phyloP scores from a whole-genome alignment of 129 eudicot genomes.

The Centaurea solstitialis region DNA sequence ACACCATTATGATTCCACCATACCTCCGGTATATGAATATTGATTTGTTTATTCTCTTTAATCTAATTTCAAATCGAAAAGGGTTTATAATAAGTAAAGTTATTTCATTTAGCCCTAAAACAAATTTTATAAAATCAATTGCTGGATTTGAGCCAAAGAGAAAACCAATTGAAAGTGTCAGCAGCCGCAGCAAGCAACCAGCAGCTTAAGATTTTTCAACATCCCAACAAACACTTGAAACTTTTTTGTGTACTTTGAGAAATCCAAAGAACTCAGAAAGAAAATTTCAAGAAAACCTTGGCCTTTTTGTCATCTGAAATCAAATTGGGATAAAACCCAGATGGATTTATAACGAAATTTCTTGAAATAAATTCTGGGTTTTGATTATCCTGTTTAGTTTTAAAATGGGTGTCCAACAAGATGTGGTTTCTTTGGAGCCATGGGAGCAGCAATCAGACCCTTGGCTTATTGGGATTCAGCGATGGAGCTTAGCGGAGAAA shows the following conservation, averaged over 20 bases:
- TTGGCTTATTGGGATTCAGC: slow-evolving; percentile 36
- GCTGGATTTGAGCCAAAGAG: neutral
- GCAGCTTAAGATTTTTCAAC: slow-evolving; percentile 8
- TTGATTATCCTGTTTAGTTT: slow-evolving; percentile 2
- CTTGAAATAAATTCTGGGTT: slow-evolving; percentile 11
- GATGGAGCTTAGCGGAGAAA: slow-evolving; percentile 69
- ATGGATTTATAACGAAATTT: slow-evolving; percentile 9
- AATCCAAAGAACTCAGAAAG: too few relatives aligned
- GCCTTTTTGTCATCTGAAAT: neutral
- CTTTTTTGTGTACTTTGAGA: slow-evolving; percentile 1
- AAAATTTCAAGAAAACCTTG: neutral
- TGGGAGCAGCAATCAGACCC: slow-evolving; percentile 6
- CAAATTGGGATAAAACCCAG: slow-evolving; percentile 15
- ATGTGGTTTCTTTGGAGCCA: slow-evolving; percentile 12
- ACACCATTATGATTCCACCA: slow-evolving; percentile 2
- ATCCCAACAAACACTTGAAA: slow-evolving; percentile 10
- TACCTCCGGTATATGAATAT: neutral
- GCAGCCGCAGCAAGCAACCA: slow-evolving; percentile 25
- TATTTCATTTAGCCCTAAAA: neutral
- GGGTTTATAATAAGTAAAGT: neutral
- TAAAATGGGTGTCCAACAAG: slow-evolving; percentile 28
- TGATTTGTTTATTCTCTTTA: neutral
- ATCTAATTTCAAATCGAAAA: neutral
- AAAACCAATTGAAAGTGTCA: neutral
- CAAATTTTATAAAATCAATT: neutral